Evolutionary conservation across 2,329 filamentous ascomycete species (phyloP), one percentile per base, ranked within the genome.

Genomic region (Apiospora marii): DNA sequence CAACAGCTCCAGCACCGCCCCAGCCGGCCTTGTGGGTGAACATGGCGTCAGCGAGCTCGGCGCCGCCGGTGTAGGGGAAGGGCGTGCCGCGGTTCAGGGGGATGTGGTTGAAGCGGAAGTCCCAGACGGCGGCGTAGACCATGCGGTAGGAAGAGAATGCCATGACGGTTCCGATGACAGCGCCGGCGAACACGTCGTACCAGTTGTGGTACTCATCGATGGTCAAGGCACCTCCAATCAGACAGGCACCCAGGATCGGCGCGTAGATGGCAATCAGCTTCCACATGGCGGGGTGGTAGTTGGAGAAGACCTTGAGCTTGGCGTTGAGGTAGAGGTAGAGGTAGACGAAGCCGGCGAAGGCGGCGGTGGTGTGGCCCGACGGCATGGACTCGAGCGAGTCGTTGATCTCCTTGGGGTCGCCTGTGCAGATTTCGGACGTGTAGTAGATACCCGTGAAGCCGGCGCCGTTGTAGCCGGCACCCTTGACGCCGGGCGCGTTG

Each of bases 141-240:
- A 92, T 92, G 71, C 92, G 85, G 79, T 93, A 93, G 0, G 87
- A 80, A 1, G 87, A 88, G 76, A 93, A 90, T 0, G 92, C 92
- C 82, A 93, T 89, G 73, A 89, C 79, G 1, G 88, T 90, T 2
- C 92, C 92, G 67, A 94, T 92, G 53, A 88, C 78, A 0, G 87
- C 91, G 6, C 92, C 92, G 0, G 90, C 91, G 0, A 93, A 72
- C n/a, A 93, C 84, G 72, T 94, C 92, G 74, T 94, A 94, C 90
- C 91, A 93, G 82, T 94, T 91, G 82, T 95, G 92, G 79, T 87
- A 93, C 79, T 93, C 89, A 75, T 94, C 90, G 72, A 94, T 93
- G 0, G 91, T 93, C 13, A 94, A 83, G 0, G 91, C 89, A 7
- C 92, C 92, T 1, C 88, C 92, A 61, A 94, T 93, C 2, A 94